A percentile compares a stretch with the other conserved stretches of the same genome.
phyloP scores from a whole-genome alignment of 2,329 filamentous ascomycete species.

The Calonectria pseudoreteaudii region DNA sequence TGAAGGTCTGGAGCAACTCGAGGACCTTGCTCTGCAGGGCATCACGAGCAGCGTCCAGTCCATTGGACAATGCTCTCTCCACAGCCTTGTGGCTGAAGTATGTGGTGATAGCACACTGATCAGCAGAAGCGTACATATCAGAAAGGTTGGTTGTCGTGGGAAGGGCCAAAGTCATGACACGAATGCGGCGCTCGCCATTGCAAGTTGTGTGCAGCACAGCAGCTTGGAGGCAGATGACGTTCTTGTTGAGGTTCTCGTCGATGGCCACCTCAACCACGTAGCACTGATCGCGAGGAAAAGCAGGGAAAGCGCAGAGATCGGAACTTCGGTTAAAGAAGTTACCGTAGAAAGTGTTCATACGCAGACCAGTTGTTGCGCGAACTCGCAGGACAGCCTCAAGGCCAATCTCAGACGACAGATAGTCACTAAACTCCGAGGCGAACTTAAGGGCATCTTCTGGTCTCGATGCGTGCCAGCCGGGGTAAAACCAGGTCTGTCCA shows the following conservation, averaged over 20 bases:
- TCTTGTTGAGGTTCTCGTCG: constrained; percentile 92
- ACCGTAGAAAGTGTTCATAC: constrained; percentile 98
- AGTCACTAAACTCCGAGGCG: constrained; percentile 95
- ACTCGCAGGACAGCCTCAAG: constrained; percentile 96
- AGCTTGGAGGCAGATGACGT: constrained; percentile 91
- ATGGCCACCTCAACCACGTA: constrained; percentile 99
- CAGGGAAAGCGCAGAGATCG: constrained; percentile 96
- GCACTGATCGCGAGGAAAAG: constrained; percentile 95
- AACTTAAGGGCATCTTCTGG: constrained; percentile 98
- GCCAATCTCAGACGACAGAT: constrained; percentile 95
- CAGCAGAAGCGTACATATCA: constrained; percentile 93
- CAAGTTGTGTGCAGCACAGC: constrained; percentile 97
- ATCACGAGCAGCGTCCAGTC: constrained; percentile 91
- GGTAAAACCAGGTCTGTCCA: constrained; percentile 98
- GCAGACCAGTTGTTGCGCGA: constrained; percentile 90
- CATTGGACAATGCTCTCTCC: constrained; percentile 85
- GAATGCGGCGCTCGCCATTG: constrained; percentile 94
- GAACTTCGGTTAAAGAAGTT: constrained; percentile 99
- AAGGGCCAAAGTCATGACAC: constrained; percentile 91
- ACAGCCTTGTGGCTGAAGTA: constrained; percentile 99
- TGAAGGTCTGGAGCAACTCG: constrained; percentile 93
- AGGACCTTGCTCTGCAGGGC: constrained; percentile 91
- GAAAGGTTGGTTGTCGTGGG: constrained; percentile 92
- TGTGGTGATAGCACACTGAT: constrained; percentile 91
- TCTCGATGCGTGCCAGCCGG: constrained; percentile 94